phyloP scores from a whole-genome alignment of 768 basidiomycete species.

The Tylopilus balloui region DNA sequence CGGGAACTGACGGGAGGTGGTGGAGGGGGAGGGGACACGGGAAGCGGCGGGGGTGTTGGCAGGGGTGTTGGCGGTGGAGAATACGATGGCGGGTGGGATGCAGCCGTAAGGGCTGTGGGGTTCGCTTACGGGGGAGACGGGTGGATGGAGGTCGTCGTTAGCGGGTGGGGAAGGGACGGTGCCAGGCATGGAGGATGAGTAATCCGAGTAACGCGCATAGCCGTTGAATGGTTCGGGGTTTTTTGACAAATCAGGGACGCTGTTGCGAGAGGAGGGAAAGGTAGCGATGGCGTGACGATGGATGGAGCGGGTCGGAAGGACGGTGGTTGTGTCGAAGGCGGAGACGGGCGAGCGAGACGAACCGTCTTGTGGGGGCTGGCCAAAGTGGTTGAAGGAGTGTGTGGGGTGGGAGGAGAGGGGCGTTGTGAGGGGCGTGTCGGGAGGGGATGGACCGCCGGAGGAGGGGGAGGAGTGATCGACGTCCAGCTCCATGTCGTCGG shows the following conservation, averaged over 20 bases:
- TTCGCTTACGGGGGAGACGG: conserved; percentile 28
- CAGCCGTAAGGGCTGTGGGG: conserved; percentile 40
- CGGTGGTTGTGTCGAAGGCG: conserved; percentile 50
- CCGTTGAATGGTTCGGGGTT: conserved; percentile 58
- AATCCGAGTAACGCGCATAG: conserved; percentile 66
- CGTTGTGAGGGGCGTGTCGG: conserved; percentile 42
- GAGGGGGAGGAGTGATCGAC: conserved; percentile 54
- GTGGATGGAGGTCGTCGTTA: conserved; percentile 26
- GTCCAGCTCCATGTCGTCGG: conserved; percentile 82
- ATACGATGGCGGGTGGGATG: conserved; percentile 64
- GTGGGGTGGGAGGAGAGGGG: conserved; percentile 36
- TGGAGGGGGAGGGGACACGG: conserved; percentile 34
- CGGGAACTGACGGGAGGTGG: conserved; percentile 17
- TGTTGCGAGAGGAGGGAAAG: conserved; percentile 29
- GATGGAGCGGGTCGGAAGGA: conserved; percentile 44
- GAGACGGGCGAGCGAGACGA: conserved; percentile 37
- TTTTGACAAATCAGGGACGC: conserved; percentile 28
- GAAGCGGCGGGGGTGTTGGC: conserved; percentile 47
- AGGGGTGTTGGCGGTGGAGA: conserved; percentile 45
- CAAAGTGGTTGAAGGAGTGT: conserved; percentile 30
- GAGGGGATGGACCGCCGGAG: conserved; percentile 36
- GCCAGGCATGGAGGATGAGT: conserved; percentile 58
- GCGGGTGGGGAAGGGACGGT: conserved; percentile 38
- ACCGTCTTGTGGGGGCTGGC: conserved; percentile 26
- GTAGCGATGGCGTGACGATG: conserved; percentile 36